A percentile compares a stretch with the other conserved stretches of the same genome.
phyloP scores from a whole-genome alignment of 2,329 filamentous ascomycete genomes.

The Penicillium griseofulvum region DNA sequence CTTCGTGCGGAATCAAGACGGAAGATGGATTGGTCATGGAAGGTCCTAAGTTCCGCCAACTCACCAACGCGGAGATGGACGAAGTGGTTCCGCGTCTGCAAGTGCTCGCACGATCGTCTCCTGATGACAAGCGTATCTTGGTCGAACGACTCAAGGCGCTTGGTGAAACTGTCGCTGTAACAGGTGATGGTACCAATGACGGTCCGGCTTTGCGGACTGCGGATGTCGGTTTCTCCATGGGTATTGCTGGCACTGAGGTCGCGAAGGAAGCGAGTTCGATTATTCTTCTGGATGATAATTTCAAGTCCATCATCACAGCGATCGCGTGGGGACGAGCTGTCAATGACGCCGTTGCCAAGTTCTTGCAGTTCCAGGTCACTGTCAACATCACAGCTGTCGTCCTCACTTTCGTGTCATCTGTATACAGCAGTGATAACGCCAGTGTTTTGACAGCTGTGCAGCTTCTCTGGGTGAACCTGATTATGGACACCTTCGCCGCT shows the following conservation, averaged over 20 bases:
- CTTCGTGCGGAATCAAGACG: conserved; percentile 67
- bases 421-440: conserved; percentile 64
- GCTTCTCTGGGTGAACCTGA: conserved; percentile 92
- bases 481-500: conserved; percentile 94
- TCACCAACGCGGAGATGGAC: conserved; percentile 60
- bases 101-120: conserved; percentile 64
- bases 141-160: conserved; percentile 61
- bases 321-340: conserved; percentile 68
- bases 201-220: conserved; percentile 64
- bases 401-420: conserved; percentile 83
- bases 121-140: conserved; percentile 65
- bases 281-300: conserved; percentile 66
- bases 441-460: conserved; percentile 87
- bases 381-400: conserved; percentile 91
- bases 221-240: conserved; percentile 68
- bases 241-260: conserved; percentile 64
- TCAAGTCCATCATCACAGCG: conserved; percentile 63
- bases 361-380: conserved; percentile 64
- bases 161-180: conserved; percentile 61
- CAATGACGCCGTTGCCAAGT: conserved; percentile 67
- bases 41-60: conserved; percentile 63
- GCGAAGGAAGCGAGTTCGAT: conserved; percentile 69
- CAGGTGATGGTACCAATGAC: conserved; percentile 67
- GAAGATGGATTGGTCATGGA: conserved; percentile 64
- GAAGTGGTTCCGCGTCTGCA: conserved; percentile 58